Conservation (phyloP, 2,329 filamentous ascomycete species). For the Trichoderma gracile region DNA sequence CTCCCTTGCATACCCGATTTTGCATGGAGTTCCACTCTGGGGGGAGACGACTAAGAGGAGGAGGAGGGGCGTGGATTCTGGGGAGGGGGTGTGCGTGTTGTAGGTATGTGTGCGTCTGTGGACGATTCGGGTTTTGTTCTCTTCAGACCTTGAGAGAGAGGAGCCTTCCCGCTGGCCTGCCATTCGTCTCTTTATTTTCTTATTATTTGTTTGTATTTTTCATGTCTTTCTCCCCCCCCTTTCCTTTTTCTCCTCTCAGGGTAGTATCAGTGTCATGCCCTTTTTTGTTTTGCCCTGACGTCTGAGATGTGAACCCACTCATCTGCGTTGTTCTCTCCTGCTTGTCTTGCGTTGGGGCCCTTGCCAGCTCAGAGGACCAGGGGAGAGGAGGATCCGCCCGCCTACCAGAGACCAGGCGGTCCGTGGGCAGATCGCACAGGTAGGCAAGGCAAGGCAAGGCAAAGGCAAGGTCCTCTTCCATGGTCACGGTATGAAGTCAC, state of each 20-base stretch:
- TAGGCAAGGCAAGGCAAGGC: background rate
- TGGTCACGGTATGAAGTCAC: conserved; percentile 7
- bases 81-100: conserved; percentile 7
- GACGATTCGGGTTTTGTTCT: conserved; percentile 8
- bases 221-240: too few species aligned
- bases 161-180: conserved; percentile 12
- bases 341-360: conserved; percentile 22
- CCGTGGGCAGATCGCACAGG: conserved; percentile 23
- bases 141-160: background rate
- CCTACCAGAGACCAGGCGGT: background rate
- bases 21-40: conserved; percentile 21
- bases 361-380: conserved; percentile 25
- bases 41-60: background rate
- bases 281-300: background rate
- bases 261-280: background rate
- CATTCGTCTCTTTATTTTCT: background rate
- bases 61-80: conserved; percentile 3
- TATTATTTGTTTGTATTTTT: too few species aligned
- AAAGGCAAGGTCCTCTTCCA: background rate
- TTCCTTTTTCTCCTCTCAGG: too few species aligned
- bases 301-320: conserved; percentile 5
- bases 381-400: conserved; percentile 13
- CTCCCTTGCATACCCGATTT: conserved; percentile 29
- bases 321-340: conserved; percentile 9
- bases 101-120: background rate